Evolutionary conservation across 2,329 filamentous ascomycete genomes (phyloP).

Genomic region (Cladosporium sp.): DNA sequence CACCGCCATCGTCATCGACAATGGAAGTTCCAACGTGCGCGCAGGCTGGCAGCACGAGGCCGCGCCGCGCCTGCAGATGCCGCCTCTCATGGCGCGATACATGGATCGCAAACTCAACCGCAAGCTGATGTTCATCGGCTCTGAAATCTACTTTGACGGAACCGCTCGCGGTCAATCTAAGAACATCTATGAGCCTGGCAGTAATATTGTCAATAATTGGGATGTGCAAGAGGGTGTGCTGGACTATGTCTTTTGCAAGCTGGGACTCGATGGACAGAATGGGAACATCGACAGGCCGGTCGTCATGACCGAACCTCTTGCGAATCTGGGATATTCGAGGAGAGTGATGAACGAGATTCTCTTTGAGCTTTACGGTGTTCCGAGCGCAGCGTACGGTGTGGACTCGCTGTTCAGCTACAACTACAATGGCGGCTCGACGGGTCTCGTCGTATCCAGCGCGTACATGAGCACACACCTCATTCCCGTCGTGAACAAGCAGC

Average conservation of each 20-base stretch:
- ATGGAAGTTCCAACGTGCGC: slow-evolving; percentile 85
- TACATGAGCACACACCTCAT: slow-evolving; percentile 94
- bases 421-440: slow-evolving; percentile 82
- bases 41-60: slow-evolving; percentile 94
- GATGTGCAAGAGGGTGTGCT: slow-evolving; percentile 93
- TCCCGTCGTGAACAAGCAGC: slow-evolving; percentile 81
- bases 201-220: slow-evolving; percentile 92
- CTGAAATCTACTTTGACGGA: slow-evolving; percentile 90
- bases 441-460: slow-evolving; percentile 84
- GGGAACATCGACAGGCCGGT: slow-evolving; percentile 78
- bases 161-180: slow-evolving; percentile 86
- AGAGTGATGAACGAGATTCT: slow-evolving; percentile 87
- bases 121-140: slow-evolving; percentile 86
- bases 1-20: slow-evolving; percentile 93
- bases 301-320: slow-evolving; percentile 92
- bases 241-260: slow-evolving; percentile 90
- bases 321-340: slow-evolving; percentile 81
- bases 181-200: slow-evolving; percentile 84
- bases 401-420: slow-evolving; percentile 95
- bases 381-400: slow-evolving; percentile 87
- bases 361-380: slow-evolving; percentile 91
- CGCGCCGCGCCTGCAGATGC: slow-evolving; percentile 71
- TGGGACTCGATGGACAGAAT: slow-evolving; percentile 73
- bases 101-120: slow-evolving; percentile 89
- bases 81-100: slow-evolving; percentile 91